A percentile compares a stretch with the other conserved stretches of the same genome.
Evolutionary conservation across 352 stramenopile species (phyloP).

Genomic region (Phytopythium mirpurense): DNA sequence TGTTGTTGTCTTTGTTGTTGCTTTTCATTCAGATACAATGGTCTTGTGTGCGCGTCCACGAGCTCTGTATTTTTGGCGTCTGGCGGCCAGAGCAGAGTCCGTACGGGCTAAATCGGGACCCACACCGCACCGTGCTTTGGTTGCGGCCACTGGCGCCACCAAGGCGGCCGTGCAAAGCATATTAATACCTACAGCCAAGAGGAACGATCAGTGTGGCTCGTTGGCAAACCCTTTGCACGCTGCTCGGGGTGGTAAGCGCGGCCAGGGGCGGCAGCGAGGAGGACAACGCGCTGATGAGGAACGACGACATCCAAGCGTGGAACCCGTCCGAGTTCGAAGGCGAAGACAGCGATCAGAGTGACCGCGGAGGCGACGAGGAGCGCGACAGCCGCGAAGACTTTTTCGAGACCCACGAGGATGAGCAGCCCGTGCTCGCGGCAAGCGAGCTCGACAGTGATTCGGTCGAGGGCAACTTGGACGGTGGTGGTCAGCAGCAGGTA

Average conservation of each 20-base stretch:
- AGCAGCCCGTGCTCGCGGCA: not conserved
- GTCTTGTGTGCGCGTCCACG: not conserved
- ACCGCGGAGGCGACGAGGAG: slow-evolving; percentile 12
- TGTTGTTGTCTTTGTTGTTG: too few species aligned
- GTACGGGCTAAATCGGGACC: not conserved
- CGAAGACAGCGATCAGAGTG: slow-evolving; percentile 10
- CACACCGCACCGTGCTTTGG: not conserved
- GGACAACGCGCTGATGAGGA: slow-evolving; percentile 14
- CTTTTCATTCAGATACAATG: too few species aligned
- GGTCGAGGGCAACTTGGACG: not conserved
- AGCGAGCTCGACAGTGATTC: not conserved
- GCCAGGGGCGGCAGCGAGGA: slow-evolving; percentile 7
- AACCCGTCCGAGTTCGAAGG: slow-evolving; percentile 6
- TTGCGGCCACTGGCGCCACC: too few species aligned
- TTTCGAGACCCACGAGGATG: not conserved
- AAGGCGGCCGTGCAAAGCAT: not conserved
- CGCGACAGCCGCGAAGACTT: slow-evolving; percentile 7
- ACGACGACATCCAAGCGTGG: slow-evolving; percentile 17
- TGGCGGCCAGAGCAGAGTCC: not conserved
- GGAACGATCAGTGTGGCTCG: not conserved
- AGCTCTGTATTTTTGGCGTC: not conserved
- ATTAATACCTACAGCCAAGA: not conserved
- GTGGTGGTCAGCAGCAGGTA: not conserved
- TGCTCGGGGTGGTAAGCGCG: not conserved
- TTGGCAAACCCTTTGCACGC: not conserved